Base-by-base conservation (phyloP, 495 filamentous ascomycete genomes). In the Eremomyces bilateralis region DNA sequence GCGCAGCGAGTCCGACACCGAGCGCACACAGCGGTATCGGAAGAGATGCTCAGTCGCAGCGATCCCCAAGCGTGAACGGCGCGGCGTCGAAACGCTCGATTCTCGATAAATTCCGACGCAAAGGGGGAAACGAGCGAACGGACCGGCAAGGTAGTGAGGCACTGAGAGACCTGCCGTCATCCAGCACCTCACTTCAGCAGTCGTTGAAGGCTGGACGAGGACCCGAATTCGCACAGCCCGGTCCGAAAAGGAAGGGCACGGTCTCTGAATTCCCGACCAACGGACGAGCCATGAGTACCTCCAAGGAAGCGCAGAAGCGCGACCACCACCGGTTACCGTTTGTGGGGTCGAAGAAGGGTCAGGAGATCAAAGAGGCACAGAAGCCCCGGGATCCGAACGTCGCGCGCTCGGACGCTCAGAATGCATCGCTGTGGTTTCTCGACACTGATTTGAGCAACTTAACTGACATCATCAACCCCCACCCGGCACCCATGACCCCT, bases 401-500 rank as follows among this genome's bases (percentile, higher is more conserved):
- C 31, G 41, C 20, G 10, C 19, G 28, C 17, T 37, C 39, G n/a
- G 31, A 34, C 19, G 36, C 25, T 1, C 35, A 29, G 21, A 42
- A 36, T 28, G 36, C 48, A 6, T 48, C 47, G 2, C 59, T 71
- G 35, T 90, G 67, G 50, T 61, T 64, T 36, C 71, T 94, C 10
- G 83, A 94, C 54, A 88, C 77, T 3, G 71, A 94, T 50, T 64
- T 94, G 13, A 60, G 61, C 6, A 62, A 85, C 40, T 77, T 94
- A 75, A 69, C 78, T 42, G 84, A 77, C 18, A 91, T 94, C 37
- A 56, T 94, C 27, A 67, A 64, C 29, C 22, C 18, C 10, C 58
- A 64, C 39, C 70, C 67, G n/a, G 62, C 59, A 17, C 65, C 64
- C 3, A 50, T 72, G 42, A 74, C 66, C 0, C 71, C 73, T 3